Evolutionary conservation across 192 early-diverging fungal species (phyloP).

Genomic region (Cladochytrium replicatum): DNA sequence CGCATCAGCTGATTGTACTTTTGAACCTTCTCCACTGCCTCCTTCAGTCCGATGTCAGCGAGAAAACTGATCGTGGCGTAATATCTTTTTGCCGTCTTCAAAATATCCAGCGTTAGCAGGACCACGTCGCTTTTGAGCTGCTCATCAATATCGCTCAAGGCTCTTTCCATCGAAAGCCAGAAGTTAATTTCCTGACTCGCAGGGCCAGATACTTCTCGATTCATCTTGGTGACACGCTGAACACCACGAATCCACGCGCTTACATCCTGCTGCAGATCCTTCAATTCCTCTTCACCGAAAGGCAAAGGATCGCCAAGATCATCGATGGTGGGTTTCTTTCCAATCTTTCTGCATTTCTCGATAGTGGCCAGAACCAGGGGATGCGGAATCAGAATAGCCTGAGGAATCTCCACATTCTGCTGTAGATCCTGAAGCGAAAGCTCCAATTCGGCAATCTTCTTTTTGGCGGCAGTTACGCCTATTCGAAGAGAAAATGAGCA

Average conservation of each 20-base stretch:
- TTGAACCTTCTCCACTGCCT: slow-evolving; percentile 79
- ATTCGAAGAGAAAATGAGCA: background rate
- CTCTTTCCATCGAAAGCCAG: slow-evolving; percentile 96
- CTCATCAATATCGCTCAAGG: slow-evolving; percentile 85
- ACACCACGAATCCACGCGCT: slow-evolving; percentile 99
- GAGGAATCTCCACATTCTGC: slow-evolving; percentile 98
- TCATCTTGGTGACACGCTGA: slow-evolving; percentile 94
- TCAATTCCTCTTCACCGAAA: slow-evolving; percentile 49
- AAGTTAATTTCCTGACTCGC: slow-evolving; percentile 99
- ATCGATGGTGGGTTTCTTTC: slow-evolving; percentile 60
- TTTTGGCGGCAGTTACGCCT: slow-evolving; percentile 55
- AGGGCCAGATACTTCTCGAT: slow-evolving; percentile 80
- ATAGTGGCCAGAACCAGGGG: slow-evolving; percentile 55
- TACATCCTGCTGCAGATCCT: slow-evolving; percentile 89
- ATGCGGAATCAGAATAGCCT: slow-evolving; percentile 76
- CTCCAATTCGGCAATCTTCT: slow-evolving; percentile 97
- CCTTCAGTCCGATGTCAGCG: slow-evolving; percentile 96
- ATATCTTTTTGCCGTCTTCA: slow-evolving; percentile 96
- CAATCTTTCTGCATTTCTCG: slow-evolving; percentile 50
- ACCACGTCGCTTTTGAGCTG: slow-evolving; percentile 78
- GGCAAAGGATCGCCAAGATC: slow-evolving; percentile 55
- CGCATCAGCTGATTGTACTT: slow-evolving; percentile 98
- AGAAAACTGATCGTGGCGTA: slow-evolving; percentile 95
- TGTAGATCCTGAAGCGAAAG: slow-evolving; percentile 89
- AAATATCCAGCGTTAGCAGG: slow-evolving; percentile 83